These are phyloP conservation scores for Penicillium sp. DNA, from an alignment of 2,329 filamentous ascomycete species.

Conservation along the genomic window DNA sequence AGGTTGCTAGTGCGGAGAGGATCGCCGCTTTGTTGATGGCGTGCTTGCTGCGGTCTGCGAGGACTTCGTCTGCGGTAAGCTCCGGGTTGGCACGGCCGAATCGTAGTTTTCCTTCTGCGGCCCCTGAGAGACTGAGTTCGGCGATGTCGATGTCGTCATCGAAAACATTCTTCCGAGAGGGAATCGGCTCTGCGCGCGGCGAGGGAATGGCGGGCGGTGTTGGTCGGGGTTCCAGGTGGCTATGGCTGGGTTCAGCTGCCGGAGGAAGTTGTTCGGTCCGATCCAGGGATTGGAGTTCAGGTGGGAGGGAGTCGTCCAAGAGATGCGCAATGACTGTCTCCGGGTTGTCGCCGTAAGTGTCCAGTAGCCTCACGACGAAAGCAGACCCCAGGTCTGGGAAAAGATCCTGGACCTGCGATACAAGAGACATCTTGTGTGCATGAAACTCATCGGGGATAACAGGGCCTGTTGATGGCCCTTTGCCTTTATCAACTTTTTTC, in stretches of 20 bases:
- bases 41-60: constrained; percentile 61
- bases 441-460: constrained; percentile 58
- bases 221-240: constrained; percentile 56
- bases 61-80: constrained; percentile 70
- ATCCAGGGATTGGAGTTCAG: constrained; percentile 66
- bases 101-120: constrained; percentile 63
- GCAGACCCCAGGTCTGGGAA: constrained; percentile 84
- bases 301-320: constrained; percentile 73
- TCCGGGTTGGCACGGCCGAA: constrained; percentile 69
- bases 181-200: constrained; percentile 32
- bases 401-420: constrained; percentile 89
- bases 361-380: constrained; percentile 77
- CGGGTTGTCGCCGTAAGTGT: constrained; percentile 74
- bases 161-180: constrained; percentile 67
- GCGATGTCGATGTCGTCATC: constrained; percentile 77
- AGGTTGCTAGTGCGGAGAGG: constrained; percentile 80
- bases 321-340: constrained; percentile 81
- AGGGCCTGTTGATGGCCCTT: constrained; percentile 34
- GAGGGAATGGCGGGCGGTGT: constrained; percentile 34
- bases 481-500: constrained; percentile 44
- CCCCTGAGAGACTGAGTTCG: constrained; percentile 61
- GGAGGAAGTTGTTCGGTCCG: constrained; percentile 57
- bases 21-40: constrained; percentile 82
- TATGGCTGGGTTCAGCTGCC: constrained; percentile 52
- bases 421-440: constrained; percentile 77